phyloP scores from a whole-genome alignment of 805 yeast genomes.

The Lipomyces lipofer region DNA sequence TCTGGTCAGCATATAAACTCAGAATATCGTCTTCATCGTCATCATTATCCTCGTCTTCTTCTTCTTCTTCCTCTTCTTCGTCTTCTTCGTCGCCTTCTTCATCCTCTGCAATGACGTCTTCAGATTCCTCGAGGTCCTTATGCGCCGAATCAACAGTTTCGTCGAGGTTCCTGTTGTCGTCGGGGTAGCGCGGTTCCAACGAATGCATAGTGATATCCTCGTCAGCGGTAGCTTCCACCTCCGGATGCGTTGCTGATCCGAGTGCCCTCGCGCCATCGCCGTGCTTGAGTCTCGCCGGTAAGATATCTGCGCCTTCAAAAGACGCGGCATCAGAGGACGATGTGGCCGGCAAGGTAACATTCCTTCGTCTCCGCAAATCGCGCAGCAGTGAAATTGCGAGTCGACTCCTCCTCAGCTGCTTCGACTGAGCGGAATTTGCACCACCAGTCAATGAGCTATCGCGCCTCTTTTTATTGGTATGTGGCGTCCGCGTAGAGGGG shows the following conservation, averaged over 20 bases:
- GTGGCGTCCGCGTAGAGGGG: conserved; percentile 5
- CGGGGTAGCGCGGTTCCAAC: conserved; percentile 3
- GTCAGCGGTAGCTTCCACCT: background rate
- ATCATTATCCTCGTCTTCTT: conserved; percentile 19
- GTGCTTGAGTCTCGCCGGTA: background rate
- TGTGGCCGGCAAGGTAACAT: conserved; percentile 9
- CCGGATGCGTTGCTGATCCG: background rate
- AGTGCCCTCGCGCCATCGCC: conserved; percentile 13
- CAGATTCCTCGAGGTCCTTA: background rate
- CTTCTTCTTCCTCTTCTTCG: conserved; percentile 3
- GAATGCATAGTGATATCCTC: conserved; percentile 9
- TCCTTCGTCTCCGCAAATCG: conserved; percentile 21
- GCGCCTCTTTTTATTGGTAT: background rate
- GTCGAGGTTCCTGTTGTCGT: conserved; percentile 11
- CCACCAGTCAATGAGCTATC: background rate
- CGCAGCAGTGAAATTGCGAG: conserved; percentile 27
- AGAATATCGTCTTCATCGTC: conserved; percentile 29
- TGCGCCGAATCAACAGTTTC: background rate
- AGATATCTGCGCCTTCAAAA: conserved; percentile 3
- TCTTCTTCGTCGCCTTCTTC: conserved; percentile 9
- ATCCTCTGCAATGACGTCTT: background rate
- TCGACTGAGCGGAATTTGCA: conserved; percentile 1
- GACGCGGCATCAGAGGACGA: conserved; percentile 2
- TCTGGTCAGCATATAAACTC: conserved; percentile 25
- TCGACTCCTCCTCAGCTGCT: conserved; percentile 5